These are phyloP conservation scores for Beauveria sp. DNA, from an alignment of 2,329 filamentous ascomycete genomes.

Conservation along the genomic window DNA sequence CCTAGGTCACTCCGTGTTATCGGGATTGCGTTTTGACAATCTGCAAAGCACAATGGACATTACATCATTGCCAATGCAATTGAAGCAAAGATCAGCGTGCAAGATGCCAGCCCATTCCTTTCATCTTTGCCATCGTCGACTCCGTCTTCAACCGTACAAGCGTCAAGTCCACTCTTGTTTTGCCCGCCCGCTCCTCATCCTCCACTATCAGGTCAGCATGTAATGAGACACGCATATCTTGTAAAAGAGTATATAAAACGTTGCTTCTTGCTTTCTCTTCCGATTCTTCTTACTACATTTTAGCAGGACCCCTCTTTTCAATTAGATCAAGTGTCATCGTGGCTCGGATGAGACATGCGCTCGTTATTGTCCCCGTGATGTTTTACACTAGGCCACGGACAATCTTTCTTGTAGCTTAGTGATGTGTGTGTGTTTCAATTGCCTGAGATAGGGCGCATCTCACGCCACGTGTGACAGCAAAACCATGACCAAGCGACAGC, in stretches of 20 bases:
- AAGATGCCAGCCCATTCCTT: too few relatives aligned
- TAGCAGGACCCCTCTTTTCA: neutral
- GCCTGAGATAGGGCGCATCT: neutral
- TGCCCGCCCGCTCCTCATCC: neutral
- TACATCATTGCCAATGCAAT: too few relatives aligned
- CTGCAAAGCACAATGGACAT: too few relatives aligned
- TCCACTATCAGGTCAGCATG: neutral
- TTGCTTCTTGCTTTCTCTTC: neutral
- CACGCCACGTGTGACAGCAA: neutral
- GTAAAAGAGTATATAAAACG: neutral
- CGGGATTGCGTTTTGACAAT: too few relatives aligned
- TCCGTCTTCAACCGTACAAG: neutral
- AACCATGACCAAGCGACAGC: neutral
- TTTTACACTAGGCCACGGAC: too few relatives aligned
- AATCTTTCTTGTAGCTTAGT: too few relatives aligned
- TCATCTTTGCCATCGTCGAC: too few relatives aligned
- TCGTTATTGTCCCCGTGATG: too few relatives aligned
- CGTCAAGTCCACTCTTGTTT: neutral
- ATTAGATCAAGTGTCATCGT: neutral
- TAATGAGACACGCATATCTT: neutral
- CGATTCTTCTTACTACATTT: neutral
- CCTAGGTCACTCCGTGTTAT: too few relatives aligned
- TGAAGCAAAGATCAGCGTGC: too few relatives aligned
- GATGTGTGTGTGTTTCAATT: neutral
- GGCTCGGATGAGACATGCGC: too few relatives aligned